phyloP scores from a whole-genome alignment of 1,284 basidiomycete genomes.

The Cutaneotrichosporon sp. region DNA sequence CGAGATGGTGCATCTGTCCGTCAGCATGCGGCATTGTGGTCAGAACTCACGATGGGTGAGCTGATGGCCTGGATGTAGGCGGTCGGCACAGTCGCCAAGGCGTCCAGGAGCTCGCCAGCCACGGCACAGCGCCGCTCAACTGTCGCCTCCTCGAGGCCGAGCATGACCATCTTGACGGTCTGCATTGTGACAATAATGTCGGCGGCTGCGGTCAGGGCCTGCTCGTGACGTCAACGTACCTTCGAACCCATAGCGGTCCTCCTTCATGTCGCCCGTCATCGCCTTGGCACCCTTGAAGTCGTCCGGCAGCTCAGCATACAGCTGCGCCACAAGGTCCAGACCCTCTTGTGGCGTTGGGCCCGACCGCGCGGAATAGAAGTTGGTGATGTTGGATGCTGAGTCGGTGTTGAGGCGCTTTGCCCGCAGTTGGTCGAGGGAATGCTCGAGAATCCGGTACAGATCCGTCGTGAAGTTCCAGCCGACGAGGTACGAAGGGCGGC shows the following conservation, averaged over 20 bases:
- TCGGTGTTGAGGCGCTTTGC: constrained; percentile 16
- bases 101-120: constrained; percentile 49
- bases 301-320: constrained; percentile 41
- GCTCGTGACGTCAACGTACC: constrained; percentile 24
- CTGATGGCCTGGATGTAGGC: constrained; percentile 47
- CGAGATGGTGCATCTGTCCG: constrained; percentile 48
- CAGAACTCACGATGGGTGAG: constrained; percentile 41
- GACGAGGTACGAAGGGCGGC: constrained; percentile 33
- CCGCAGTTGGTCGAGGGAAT: constrained; percentile 40
- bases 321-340: constrained; percentile 33
- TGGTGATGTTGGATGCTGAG: constrained; percentile 25
- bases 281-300: constrained; percentile 40
- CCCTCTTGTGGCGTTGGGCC: constrained; percentile 35
- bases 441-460: constrained; percentile 51
- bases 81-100: constrained; percentile 44
- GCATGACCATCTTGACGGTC: constrained; percentile 51
- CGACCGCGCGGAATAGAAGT: constrained; percentile 26
- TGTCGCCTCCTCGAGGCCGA: constrained; percentile 39
- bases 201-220: constrained; percentile 31
- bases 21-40: background rate
- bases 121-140: constrained; percentile 48
- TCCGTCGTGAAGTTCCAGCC: constrained; percentile 52
- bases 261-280: constrained; percentile 41
- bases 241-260: constrained; percentile 47
- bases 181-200: constrained; percentile 50